Base-by-base conservation (phyloP, 2,329 filamentous ascomycete species). In the Hymenoscyphus occultus region DNA sequence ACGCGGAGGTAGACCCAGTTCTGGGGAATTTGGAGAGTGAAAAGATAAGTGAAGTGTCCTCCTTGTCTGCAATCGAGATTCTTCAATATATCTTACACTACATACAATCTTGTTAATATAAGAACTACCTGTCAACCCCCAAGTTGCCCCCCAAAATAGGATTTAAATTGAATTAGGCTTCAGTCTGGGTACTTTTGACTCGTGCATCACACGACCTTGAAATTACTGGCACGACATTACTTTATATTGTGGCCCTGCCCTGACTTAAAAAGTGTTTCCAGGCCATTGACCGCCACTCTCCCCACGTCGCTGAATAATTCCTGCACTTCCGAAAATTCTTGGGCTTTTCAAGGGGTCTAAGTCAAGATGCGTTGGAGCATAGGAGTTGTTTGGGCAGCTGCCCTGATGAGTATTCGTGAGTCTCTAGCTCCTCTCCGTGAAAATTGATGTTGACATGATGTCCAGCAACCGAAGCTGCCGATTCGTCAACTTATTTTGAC, bases 351-450 rank as follows among this genome's bases (percentile, higher is more conserved):
- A 40, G 14, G 32, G 28, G 19, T 35, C 31, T n/a, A 64, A 16
- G 6, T 61, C 62, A 67, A 65, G 61, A 68, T 68, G 67, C 62
- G 61, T 61, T 68, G 60, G 64, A 60, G 45, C 45, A 62, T 67
- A 16, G 58, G 57, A 59, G 56, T 54, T 51, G 22, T 56, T 40
- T 65, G 65, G 48, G 62, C 48, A 39, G 54, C 62, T 16, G 61
- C 64, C 60, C 35, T 65, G 56, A 32, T 63, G 42, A 48, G 48
- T 35, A 28, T 65, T 62, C 40, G 65, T 67, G 60, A n/a, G 63
- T 63, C 12, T n/a, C 48, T 32, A 32, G 16, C 51, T 60, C 61
- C 19, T 40, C 6, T 6, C 56, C 3, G 57, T 12, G 16, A 59
- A 57, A 14, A 42, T 39, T 40, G 22, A 40, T 12, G 56, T 14